Conservation (phyloP, 805 yeast genomes). For the Schwanniomyces yamadae region DNA sequence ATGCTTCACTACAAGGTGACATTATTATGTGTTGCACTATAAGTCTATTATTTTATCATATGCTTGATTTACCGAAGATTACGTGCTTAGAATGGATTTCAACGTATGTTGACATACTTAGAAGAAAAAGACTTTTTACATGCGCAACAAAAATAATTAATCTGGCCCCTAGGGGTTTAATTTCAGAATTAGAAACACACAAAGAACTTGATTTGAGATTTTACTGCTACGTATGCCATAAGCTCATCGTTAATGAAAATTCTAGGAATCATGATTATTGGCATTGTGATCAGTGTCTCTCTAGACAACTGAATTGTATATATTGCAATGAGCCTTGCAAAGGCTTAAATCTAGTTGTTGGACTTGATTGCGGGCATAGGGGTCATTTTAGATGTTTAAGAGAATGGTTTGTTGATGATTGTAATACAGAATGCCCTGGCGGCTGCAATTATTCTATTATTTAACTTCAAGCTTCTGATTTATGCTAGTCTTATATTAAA, state of each 20-base stretch:
- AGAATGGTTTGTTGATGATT: conserved; percentile 70
- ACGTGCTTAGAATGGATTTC: conserved; percentile 56
- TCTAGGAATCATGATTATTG: conserved; percentile 66
- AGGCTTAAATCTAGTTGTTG: conserved; percentile 60
- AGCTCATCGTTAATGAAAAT: conserved; percentile 57
- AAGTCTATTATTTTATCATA: conserved; percentile 50
- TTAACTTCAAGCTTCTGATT: not conserved
- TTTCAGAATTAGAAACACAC: conserved; percentile 30
- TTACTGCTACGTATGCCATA: conserved; percentile 61
- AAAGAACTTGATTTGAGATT: conserved; percentile 40
- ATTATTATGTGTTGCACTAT: conserved; percentile 58
- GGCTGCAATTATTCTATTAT: conserved; percentile 51
- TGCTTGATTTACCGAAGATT: conserved; percentile 15
- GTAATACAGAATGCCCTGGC: conserved; percentile 73
- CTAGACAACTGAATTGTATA: conserved; percentile 64
- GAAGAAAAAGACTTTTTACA: conserved; percentile 49
- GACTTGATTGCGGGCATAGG: conserved; percentile 77
- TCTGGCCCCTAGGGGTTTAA: conserved; percentile 31
- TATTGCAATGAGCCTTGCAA: conserved; percentile 75
- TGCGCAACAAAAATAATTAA: conserved; percentile 59
- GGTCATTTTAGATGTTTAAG: conserved; percentile 81
- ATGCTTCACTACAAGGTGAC: conserved; percentile 63
- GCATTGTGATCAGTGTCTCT: conserved; percentile 77
- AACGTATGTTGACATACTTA: conserved; percentile 54
- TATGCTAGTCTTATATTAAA: conserved; percentile 24